phyloP scores from a whole-genome alignment of 371 early-diverging fungal genomes.

The Apophysomyces sp. region DNA sequence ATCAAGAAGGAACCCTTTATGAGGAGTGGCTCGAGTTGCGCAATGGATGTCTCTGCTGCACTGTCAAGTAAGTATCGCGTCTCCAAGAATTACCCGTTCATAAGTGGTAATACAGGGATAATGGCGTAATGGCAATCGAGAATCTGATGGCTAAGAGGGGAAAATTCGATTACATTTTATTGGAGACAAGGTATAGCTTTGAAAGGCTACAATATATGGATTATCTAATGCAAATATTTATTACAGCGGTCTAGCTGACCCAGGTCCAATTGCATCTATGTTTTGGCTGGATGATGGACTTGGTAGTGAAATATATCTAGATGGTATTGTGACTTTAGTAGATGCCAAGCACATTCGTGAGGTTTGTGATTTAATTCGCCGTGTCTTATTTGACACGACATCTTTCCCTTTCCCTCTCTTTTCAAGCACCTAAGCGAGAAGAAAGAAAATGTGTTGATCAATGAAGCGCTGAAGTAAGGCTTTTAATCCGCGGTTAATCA shows the following conservation, averaged over 20 bases:
- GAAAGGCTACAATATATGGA: background rate
- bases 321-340: conserved; percentile 92
- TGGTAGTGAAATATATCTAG: conserved; percentile 85
- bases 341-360: conserved; percentile 82
- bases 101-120: conserved; percentile 79
- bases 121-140: conserved; percentile 94
- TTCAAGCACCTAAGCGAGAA: conserved; percentile 57
- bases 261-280: conserved; percentile 92
- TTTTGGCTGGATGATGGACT: conserved; percentile 97
- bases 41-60: conserved; percentile 97
- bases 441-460: conserved; percentile 57
- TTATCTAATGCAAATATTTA: background rate
- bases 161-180: conserved; percentile 91
- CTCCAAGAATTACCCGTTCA: background rate
- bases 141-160: conserved; percentile 86
- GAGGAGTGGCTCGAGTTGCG: conserved; percentile 97
- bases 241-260: conserved; percentile 73
- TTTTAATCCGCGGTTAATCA: background rate
- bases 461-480: conserved; percentile 69
- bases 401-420: too few relatives aligned
- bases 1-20: conserved; percentile 76
- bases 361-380: conserved; percentile 10
- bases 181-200: conserved; percentile 78
- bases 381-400: background rate
- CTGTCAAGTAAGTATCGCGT: conserved; percentile 73